Evolutionary conservation across 2,329 filamentous ascomycete species (phyloP).

Genomic region (Scolecobasidium constrictum): DNA sequence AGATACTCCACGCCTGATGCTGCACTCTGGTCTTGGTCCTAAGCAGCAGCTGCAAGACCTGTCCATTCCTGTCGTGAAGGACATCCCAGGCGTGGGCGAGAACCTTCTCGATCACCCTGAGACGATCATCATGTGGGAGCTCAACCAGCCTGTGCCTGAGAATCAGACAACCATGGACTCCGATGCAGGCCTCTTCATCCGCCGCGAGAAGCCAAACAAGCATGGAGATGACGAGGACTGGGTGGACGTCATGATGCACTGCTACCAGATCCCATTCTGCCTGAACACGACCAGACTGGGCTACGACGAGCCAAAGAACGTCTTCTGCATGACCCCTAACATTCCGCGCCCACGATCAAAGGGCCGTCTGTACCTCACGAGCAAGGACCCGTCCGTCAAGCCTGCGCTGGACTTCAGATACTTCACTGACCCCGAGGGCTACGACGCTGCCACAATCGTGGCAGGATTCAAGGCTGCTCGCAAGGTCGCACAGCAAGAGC

Average conservation of each 20-base stretch:
- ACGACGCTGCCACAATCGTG: slow-evolving; percentile 73
- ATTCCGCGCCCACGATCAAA: slow-evolving; percentile 73
- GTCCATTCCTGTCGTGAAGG: slow-evolving; percentile 43
- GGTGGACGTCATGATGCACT: slow-evolving; percentile 91
- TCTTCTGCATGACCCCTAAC: slow-evolving; percentile 90
- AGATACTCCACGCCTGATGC: slow-evolving; percentile 62
- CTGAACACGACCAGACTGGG: slow-evolving; percentile 71
- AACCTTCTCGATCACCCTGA: slow-evolving; percentile 57
- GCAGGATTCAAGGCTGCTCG: slow-evolving; percentile 69
- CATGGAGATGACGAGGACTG: slow-evolving; percentile 59
- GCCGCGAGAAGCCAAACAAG: slow-evolving; percentile 62
- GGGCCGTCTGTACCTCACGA: slow-evolving; percentile 68
- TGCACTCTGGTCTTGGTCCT: slow-evolving; percentile 39
- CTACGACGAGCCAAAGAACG: slow-evolving; percentile 59
- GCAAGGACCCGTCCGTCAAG: slow-evolving; percentile 63
- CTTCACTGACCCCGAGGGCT: slow-evolving; percentile 78
- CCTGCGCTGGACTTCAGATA: slow-evolving; percentile 81
- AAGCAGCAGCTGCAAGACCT: slow-evolving; percentile 35
- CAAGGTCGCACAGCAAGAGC: slow-evolving; percentile 60
- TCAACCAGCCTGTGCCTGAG: slow-evolving; percentile 64
- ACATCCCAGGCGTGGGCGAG: slow-evolving; percentile 52
- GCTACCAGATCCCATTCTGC: slow-evolving; percentile 89
- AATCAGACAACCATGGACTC: slow-evolving; percentile 88
- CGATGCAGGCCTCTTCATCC: slow-evolving; percentile 79
- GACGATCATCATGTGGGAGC: slow-evolving; percentile 63